Conservation (phyloP, 768 basidiomycete species). For the Termitomyces sp. region DNA sequence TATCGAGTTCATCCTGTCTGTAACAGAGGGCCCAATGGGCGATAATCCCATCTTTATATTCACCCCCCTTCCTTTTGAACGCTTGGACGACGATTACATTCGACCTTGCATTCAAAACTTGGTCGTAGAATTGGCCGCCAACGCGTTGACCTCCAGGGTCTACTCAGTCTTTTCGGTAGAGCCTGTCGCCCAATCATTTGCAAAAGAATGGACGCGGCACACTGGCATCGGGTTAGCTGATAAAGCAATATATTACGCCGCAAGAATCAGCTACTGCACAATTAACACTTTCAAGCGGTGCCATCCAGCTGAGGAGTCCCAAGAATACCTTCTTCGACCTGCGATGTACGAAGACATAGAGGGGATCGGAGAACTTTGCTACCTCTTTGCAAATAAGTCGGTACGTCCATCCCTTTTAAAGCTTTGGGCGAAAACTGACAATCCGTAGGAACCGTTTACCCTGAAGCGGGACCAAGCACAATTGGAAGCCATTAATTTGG, state of each 20-base stretch:
- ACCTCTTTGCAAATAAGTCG: constrained; percentile 53
- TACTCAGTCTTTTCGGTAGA: constrained; percentile 67
- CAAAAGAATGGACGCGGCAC: constrained; percentile 40
- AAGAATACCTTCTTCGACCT: constrained; percentile 36
- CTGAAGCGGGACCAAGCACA: constrained; percentile 39
- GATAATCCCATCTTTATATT: constrained; percentile 68
- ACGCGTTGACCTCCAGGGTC: constrained; percentile 36
- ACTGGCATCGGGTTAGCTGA: constrained; percentile 36
- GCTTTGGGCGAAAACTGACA: not conserved
- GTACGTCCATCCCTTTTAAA: constrained; percentile 35
- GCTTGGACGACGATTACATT: constrained; percentile 34
- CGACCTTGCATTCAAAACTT: constrained; percentile 38
- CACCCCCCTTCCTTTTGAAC: constrained; percentile 36
- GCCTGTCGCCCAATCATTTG: constrained; percentile 42
- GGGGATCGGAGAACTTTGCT: constrained; percentile 45
- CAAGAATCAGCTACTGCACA: constrained; percentile 57
- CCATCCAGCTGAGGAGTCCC: constrained; percentile 16
- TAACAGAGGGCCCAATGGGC: constrained; percentile 52
- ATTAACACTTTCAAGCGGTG: constrained; percentile 29
- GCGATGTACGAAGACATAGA: constrained; percentile 35
- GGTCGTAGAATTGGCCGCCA: constrained; percentile 26
- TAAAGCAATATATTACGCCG: constrained; percentile 56
- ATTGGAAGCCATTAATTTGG: constrained; percentile 48
- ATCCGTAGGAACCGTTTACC: constrained; percentile 46
- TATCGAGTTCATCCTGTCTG: constrained; percentile 57